Base-by-base conservation (phyloP, 768 basidiomycete species). In the Lactifluus echinatus region DNA sequence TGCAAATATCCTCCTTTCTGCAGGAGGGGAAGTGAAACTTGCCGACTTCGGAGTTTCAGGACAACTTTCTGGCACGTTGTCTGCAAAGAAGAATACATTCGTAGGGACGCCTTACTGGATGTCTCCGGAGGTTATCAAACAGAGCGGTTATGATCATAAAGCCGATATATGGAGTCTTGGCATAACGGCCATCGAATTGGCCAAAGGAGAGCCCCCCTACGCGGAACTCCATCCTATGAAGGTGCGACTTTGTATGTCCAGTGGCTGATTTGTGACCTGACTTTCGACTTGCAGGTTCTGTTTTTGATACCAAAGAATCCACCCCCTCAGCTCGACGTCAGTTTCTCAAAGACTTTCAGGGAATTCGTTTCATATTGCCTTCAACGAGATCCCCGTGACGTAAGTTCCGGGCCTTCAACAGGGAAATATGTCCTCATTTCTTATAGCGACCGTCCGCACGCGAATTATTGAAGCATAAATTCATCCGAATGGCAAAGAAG, bases 81-180 rank as follows among this genome's bases (percentile, higher is more conserved):
- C 88, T 11, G 90, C 89, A 19, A 93, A 92, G 80, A 93, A 97
- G 81, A 98, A 99, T 65, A 99, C 95, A 0, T 97, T 94, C 68
- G 95, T 95, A 31, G 92, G 92, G 28, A 94, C 95, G 17, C 95
- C 95, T 3, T 99, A 98, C 68, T 99, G 96, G 96, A 99, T 99
- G 96, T 93, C 92, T 7, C 96, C 96, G 6, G 96, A 99, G 68
- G 94, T 98, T 23, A 99, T 99, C 76, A 98, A 98, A 70, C 96
- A 99, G 73, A 95, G 93, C 55, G 96, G 96, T 4, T 99, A 99
- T 72, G 96, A 98, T 66, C 89, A 94, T 70, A 98, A 97, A 69
- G 96, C 96, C 15, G 96, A 99, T 71, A 97, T 99, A 48, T 99
- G 96, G 96, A 92, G 89, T 71, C 73, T 99, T 61, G 96, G 95